Percentiles rank a stretch among this genome's conserved stretches.
Conservation (phyloP, 371 early-diverging fungal species). For the Quaeritorhiza haematococci region DNA sequence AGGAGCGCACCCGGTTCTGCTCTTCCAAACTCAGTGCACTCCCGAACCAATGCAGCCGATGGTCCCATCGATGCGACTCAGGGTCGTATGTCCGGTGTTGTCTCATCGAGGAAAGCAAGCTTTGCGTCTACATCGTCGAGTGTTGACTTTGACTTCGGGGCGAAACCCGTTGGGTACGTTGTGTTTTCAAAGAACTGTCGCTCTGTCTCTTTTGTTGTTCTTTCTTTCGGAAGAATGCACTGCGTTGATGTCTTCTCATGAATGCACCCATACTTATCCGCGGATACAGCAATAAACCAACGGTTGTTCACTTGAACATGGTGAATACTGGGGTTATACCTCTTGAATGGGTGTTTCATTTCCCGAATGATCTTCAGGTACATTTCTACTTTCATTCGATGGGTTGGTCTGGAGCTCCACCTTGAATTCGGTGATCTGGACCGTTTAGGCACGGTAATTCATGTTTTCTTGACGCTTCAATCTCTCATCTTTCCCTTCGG, state of each 20-base stretch:
- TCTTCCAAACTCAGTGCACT: constrained; percentile 6
- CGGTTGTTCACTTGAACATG: constrained; percentile 26
- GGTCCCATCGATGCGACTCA: constrained; percentile 19
- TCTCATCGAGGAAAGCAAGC: not conserved
- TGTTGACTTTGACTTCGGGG: constrained; percentile 40
- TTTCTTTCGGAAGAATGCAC: not conserved
- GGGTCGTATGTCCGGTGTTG: no score
- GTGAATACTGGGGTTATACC: constrained; percentile 40
- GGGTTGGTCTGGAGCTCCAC: no score
- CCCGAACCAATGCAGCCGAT: constrained; percentile 17
- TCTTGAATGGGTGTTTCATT: constrained; percentile 41
- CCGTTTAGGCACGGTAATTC: not conserved
- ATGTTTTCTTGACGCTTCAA: not conserved
- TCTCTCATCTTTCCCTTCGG: not conserved
- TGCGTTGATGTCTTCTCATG: not conserved
- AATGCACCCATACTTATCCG: not conserved
- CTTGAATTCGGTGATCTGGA: not conserved
- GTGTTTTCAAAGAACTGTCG: no score
- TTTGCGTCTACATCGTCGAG: not conserved
- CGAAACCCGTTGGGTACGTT: constrained; percentile 26
- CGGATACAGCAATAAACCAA: constrained; percentile 16
- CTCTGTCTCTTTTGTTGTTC: no score
- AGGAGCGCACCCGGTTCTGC: no score
- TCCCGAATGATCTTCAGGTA: constrained; percentile 39
- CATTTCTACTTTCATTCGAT: no score